Evolutionary conservation across 768 basidiomycete species (phyloP).

Genomic region (Grammothele lineata): DNA sequence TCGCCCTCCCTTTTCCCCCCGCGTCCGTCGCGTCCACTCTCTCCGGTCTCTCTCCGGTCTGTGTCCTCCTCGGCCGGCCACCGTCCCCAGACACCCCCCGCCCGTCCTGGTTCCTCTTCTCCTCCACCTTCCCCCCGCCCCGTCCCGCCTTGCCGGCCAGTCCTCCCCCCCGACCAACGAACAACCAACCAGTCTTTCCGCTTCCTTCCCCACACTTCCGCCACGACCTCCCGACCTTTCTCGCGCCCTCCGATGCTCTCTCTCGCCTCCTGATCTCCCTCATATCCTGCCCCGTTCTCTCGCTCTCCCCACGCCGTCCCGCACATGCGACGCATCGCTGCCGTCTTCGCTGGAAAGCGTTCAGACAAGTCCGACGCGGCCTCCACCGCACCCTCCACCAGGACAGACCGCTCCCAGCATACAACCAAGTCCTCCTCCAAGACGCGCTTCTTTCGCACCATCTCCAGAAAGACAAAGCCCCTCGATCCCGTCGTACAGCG

Average conservation of each 20-base stretch:
- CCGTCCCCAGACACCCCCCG: too few species aligned
- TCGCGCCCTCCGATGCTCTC: slow-evolving; percentile 5
- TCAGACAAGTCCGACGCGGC: slow-evolving; percentile 36
- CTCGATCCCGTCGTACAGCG: slow-evolving; percentile 23
- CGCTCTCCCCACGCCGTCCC: slow-evolving; percentile 1
- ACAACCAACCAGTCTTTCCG: slow-evolving; percentile 1
- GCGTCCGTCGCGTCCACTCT: too few species aligned
- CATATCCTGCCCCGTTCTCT: slow-evolving; percentile 7
- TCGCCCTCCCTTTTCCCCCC: too few species aligned
- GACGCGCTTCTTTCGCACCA: slow-evolving; percentile 23
- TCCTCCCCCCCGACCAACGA: background rate
- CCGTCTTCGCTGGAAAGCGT: slow-evolving; percentile 45
- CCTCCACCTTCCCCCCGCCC: slow-evolving; percentile 2
- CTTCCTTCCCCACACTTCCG: background rate
- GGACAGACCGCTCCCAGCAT: slow-evolving; percentile 6
- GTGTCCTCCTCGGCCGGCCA: too few species aligned
- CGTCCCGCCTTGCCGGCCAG: slow-evolving; percentile 5
- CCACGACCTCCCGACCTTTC: slow-evolving; percentile 3
- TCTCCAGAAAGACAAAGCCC: slow-evolving; percentile 25
- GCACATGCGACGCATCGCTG: slow-evolving; percentile 35
- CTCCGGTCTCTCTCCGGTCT: too few species aligned
- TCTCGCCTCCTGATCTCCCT: slow-evolving; percentile 11
- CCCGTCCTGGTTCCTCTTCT: slow-evolving; percentile 8
- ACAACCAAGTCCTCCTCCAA: slow-evolving; percentile 12
- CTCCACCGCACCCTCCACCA: slow-evolving; percentile 18